Evolutionary conservation across 257 asterid genomes (phyloP).

Genomic region (Jaltomata sinuosa): DNA sequence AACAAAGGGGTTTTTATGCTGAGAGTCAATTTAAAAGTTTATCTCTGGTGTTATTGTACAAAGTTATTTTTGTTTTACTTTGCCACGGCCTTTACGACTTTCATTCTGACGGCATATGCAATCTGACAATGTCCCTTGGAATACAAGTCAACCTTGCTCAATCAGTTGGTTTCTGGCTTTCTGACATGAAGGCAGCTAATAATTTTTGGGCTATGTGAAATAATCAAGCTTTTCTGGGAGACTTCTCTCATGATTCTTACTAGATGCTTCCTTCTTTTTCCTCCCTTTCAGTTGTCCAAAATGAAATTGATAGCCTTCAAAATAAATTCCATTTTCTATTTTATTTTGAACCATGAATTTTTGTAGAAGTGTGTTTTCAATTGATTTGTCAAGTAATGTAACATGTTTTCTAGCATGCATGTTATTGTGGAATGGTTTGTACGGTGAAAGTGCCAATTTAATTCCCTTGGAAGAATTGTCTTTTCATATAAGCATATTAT

Average conservation of each 20-base stretch:
- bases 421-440: neutral
- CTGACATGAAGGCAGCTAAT: neutral
- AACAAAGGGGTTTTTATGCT: neutral
- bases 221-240: neutral
- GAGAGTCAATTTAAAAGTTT: neutral
- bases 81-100: neutral
- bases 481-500: neutral
- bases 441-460: neutral
- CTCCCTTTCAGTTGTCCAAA: neutral
- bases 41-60: neutral
- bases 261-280: neutral
- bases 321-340: neutral
- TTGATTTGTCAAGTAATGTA: neutral
- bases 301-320: neutral
- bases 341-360: neutral
- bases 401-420: neutral
- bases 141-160: neutral
- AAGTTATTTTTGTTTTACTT: neutral
- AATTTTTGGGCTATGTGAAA: neutral
- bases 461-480: neutral
- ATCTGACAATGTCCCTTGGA: neutral
- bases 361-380: neutral
- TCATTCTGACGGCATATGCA: neutral
- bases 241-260: neutral
- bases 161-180: neutral